A percentile compares a stretch with the other conserved stretches of the same genome.
Conservation (phyloP, 2,329 filamentous ascomycete species). For the Aureobasidium vineae region DNA sequence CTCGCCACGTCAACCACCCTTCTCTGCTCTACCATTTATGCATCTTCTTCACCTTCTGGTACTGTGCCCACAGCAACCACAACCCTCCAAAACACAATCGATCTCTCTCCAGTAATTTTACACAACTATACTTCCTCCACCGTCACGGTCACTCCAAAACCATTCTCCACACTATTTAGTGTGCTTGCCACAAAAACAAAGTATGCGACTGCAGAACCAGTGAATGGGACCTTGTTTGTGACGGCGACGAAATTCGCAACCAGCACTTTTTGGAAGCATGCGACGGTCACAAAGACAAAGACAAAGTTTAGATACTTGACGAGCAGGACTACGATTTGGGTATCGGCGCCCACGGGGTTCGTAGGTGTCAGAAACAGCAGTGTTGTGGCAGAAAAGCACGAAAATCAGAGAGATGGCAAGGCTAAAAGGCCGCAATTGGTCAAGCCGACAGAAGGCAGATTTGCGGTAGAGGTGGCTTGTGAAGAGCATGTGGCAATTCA, state of each 20-base stretch:
- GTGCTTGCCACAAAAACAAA: not conserved
- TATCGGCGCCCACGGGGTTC: not conserved
- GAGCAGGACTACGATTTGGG: not conserved
- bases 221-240: not conserved
- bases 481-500: not conserved
- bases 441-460: not conserved
- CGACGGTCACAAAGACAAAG: not conserved
- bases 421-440: not conserved
- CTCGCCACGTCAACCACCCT: not conserved
- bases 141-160: not conserved
- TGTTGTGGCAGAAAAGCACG: not conserved
- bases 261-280: not conserved
- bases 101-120: not conserved
- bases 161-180: not conserved
- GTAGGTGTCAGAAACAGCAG: not conserved
- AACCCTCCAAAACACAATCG: not conserved
- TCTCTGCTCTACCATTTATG: not conserved
- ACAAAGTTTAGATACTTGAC: not conserved
- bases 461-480: not conserved
- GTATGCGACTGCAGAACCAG: not conserved
- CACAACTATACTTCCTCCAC: constrained; percentile 10
- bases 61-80: not conserved
- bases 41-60: not conserved
- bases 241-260: not conserved
- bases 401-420: not conserved